Evolutionary conservation across 75 land plant genomes (phyloP).

Genomic region (Sequoiadendron giganteum): DNA sequence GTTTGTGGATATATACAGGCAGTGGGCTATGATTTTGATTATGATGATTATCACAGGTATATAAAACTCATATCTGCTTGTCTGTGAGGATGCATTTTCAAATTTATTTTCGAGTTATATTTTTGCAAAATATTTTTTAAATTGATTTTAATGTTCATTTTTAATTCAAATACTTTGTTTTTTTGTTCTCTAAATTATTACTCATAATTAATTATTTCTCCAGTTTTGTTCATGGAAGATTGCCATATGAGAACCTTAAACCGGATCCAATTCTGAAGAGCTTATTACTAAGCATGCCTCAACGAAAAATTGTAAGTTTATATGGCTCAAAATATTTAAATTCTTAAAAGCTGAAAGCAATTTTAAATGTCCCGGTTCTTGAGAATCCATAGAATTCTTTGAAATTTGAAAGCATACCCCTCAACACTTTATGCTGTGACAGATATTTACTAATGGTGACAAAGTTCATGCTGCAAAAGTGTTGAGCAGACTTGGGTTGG

Average conservation of each 20-base stretch:
- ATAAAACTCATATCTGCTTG: background rate
- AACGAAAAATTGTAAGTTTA: constrained; percentile 66
- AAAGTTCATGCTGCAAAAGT: constrained; percentile 63
- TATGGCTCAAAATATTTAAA: background rate
- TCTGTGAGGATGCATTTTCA: too few relatives aligned
- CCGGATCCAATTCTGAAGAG: constrained; percentile 68
- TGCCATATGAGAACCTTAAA: constrained; percentile 75
- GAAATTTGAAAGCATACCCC: background rate
- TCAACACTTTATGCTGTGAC: constrained; percentile 6
- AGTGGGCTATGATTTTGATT: constrained; percentile 72
- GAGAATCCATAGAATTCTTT: background rate
- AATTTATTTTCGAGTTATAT: background rate
- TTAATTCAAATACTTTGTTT: background rate
- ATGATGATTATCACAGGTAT: constrained; percentile 91
- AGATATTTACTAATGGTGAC: constrained; percentile 86
- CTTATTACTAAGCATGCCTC: constrained; percentile 61
- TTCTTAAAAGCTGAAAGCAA: background rate
- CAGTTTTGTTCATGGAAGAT: constrained; percentile 78
- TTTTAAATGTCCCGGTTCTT: background rate
- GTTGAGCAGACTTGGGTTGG: constrained; percentile 61
- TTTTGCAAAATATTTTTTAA: background rate
- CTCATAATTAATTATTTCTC: background rate
- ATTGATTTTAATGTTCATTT: background rate
- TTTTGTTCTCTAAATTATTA: background rate
- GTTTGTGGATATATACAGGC: constrained; percentile 43